These are phyloP conservation scores for Striga hermonthica DNA, from an alignment of 305 asterid species.

Conservation along the genomic window DNA sequence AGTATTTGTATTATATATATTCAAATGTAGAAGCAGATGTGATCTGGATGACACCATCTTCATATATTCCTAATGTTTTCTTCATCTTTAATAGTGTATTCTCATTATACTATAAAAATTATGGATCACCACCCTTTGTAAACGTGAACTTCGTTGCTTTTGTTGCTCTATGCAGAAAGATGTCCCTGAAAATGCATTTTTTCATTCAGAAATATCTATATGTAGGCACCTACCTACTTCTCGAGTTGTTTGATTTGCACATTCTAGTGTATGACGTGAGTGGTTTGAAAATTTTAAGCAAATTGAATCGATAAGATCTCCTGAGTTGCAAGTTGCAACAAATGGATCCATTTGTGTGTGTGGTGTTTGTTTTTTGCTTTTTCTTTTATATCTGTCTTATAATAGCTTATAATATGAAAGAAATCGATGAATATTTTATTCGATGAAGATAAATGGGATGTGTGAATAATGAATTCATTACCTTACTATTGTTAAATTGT, in stretches of 20 bases:
- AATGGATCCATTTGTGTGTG: neutral
- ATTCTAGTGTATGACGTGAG: neutral
- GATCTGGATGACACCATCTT: conserved; percentile 1
- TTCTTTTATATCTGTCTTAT: neutral
- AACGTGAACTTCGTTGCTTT: neutral
- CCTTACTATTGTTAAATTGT: neutral
- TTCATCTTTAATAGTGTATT: neutral
- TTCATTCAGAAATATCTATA: neutral
- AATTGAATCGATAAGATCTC: neutral
- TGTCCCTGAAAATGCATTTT: neutral
- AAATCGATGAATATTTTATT: neutral
- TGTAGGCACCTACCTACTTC: neutral
- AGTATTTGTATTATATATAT: too few species aligned
- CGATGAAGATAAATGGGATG: neutral
- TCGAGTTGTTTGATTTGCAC: conserved; percentile 10
- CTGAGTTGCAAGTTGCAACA: neutral
- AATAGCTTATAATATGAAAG: neutral
- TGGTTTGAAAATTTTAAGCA: neutral
- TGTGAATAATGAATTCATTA: neutral
- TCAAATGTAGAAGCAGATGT: neutral
- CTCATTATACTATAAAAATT: neutral
- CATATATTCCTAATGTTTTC: conserved; percentile 1
- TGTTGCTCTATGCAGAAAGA: neutral
- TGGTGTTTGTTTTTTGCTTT: too few species aligned
- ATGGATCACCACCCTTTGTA: neutral